A percentile compares a stretch with the other conserved stretches of the same genome.
Conservation (phyloP, 2,329 filamentous ascomycete genomes). For the Cryphonectria japonica region DNA sequence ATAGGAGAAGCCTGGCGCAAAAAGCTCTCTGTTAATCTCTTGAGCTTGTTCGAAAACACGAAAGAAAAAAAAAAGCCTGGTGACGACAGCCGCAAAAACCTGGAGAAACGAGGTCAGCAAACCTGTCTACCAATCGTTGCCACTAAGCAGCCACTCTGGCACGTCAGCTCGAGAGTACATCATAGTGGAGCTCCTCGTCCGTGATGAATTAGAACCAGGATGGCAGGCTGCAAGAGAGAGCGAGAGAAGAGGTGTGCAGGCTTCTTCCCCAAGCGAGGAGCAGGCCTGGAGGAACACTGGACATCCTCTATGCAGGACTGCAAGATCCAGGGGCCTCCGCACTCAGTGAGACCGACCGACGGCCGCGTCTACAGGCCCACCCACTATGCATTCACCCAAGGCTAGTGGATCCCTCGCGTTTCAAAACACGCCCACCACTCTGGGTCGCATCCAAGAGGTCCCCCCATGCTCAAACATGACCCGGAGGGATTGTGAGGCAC, state of each 20-base stretch:
- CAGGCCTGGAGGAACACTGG: background rate
- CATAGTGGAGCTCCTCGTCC: constrained; percentile 9
- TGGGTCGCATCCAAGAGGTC: background rate
- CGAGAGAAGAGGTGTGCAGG: background rate
- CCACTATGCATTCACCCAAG: constrained; percentile 3
- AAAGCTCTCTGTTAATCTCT: background rate
- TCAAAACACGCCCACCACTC: constrained; percentile 10
- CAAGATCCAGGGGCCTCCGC: constrained; percentile 5
- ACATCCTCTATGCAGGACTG: constrained; percentile 3
- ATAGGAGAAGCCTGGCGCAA: background rate
- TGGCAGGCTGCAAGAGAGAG: background rate
- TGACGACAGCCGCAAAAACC: background rate
- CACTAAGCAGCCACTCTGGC: constrained; percentile 6
- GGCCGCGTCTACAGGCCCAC: constrained; percentile 2
- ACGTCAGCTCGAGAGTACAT: constrained; percentile 6
- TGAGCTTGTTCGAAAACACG: background rate
- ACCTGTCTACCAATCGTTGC: constrained; percentile 8
- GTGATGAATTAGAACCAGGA: constrained; percentile 2
- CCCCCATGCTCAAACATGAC: constrained; percentile 11
- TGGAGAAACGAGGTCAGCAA: background rate
- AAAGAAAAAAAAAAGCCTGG: background rate
- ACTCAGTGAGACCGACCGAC: background rate
- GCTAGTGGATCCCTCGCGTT: constrained; percentile 13
- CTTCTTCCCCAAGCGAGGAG: background rate
- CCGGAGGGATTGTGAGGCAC: constrained; percentile 4